Conservation (phyloP, 2,329 filamentous ascomycete species). For the Botrytis hyacinthi region DNA sequence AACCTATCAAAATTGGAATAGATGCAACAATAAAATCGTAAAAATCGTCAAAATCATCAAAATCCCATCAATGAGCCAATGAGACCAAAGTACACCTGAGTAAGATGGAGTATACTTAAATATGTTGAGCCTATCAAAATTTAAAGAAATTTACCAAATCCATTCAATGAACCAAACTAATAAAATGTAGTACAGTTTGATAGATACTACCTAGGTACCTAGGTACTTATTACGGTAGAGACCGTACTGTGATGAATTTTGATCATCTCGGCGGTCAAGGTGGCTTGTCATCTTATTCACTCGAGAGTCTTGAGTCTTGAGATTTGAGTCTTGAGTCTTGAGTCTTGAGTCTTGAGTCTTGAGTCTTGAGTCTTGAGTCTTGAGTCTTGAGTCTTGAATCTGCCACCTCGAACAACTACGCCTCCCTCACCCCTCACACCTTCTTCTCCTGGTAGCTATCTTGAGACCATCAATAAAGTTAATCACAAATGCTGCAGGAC, state of each 20-base stretch:
- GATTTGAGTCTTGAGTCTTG: too few species aligned
- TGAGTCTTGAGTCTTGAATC: not conserved
- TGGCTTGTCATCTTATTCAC: not conserved
- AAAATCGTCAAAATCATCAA: not conserved
- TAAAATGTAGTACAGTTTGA: not conserved
- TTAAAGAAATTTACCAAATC: not conserved
- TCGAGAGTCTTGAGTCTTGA: too few species aligned
- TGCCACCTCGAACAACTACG: not conserved
- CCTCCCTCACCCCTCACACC: not conserved
- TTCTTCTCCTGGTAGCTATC: not conserved
- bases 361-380: not conserved
- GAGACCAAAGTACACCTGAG: not conserved
- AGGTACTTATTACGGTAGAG: not conserved
- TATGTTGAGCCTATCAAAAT: constrained; percentile 10
- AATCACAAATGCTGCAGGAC: not conserved
- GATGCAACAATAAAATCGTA: not conserved
- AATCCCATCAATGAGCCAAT: not conserved
- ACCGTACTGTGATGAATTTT: not conserved
- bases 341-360: not conserved
- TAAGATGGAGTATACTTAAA: not conserved
- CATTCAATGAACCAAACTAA: not conserved
- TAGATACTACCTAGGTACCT: not conserved
- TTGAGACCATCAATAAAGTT: constrained; percentile 1
- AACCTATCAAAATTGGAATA: not conserved
- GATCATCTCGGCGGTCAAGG: constrained; percentile 2